Percentiles rank a stretch among this genome's conserved stretches.
These are phyloP conservation scores for Coemansia sp. DNA, from an alignment of 192 early-diverging fungal species.

Conservation along the genomic window DNA sequence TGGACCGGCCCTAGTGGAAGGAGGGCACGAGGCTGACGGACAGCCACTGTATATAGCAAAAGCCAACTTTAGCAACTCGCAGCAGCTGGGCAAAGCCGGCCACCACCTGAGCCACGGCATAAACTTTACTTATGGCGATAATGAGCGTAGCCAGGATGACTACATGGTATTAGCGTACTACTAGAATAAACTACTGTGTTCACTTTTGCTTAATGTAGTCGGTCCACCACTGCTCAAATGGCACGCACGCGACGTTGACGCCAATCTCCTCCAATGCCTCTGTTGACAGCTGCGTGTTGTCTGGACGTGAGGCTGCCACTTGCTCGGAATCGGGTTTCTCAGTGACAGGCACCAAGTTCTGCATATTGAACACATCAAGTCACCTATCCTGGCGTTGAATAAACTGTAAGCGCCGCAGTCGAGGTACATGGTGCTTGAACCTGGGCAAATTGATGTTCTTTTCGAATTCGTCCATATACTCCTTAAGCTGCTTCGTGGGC, in stretches of 20 bases:
- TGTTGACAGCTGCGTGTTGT: slow-evolving; percentile 34
- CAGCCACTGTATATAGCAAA: slow-evolving; percentile 43
- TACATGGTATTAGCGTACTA: slow-evolving; percentile 12
- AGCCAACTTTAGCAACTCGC: slow-evolving; percentile 16
- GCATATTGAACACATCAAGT: background rate
- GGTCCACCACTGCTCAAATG: slow-evolving; percentile 45
- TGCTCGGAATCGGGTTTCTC: slow-evolving; percentile 18
- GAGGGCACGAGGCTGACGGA: slow-evolving; percentile 45
- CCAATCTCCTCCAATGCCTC: slow-evolving; percentile 29
- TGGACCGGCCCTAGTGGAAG: slow-evolving; percentile 18
- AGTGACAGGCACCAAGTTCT: slow-evolving; percentile 14
- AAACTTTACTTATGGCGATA: slow-evolving; percentile 30
- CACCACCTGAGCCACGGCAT: slow-evolving; percentile 34
- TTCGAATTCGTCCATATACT: background rate
- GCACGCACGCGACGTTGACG: slow-evolving; percentile 26
- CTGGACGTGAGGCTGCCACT: slow-evolving; percentile 34
- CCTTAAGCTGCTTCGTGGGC: too few relatives aligned
- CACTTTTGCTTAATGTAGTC: slow-evolving; percentile 5
- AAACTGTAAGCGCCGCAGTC: background rate
- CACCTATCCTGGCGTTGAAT: background rate
- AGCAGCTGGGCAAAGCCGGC: slow-evolving; percentile 51
- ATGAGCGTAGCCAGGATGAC: slow-evolving; percentile 19
- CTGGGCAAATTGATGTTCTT: background rate
- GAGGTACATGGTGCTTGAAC: background rate
- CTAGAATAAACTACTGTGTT: background rate